These are phyloP conservation scores for Chloranthus sessilifolius DNA, from an alignment of 164 flowering plant genomes.

Conservation along the genomic window DNA sequence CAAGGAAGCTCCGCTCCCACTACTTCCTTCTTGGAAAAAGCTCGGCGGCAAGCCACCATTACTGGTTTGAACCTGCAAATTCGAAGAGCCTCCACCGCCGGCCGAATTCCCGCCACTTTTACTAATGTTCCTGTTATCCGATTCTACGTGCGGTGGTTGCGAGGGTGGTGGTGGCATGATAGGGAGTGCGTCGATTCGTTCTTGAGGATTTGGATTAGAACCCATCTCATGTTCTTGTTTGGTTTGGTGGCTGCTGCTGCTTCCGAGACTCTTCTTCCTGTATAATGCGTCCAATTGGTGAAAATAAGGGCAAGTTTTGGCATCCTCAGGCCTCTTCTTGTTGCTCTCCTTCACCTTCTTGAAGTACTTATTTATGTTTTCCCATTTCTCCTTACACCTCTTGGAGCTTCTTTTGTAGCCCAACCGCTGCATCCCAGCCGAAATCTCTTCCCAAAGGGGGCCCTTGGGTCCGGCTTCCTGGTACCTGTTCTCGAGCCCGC, in stretches of 20 bases:
- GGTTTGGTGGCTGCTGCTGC: slow-evolving; percentile 5
- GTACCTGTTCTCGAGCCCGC: neutral
- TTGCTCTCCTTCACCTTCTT: slow-evolving; percentile 15
- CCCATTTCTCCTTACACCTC: slow-evolving; percentile 20
- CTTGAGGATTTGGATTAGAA: slow-evolving; percentile 4
- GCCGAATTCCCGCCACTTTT: neutral
- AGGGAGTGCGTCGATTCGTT: slow-evolving; percentile 7
- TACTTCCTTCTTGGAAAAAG: slow-evolving; percentile 30
- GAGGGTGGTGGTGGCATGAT: slow-evolving; percentile 17
- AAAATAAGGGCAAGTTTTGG: slow-evolving; percentile 20
- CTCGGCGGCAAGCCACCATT: slow-evolving; percentile 16
- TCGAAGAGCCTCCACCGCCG: slow-evolving; percentile 8
- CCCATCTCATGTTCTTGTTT: neutral
- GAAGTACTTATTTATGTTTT: slow-evolving; percentile 18
- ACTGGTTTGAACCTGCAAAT: slow-evolving; percentile 15
- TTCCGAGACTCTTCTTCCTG: no score
- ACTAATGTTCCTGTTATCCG: slow-evolving; percentile 20
- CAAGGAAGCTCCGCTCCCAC: slow-evolving; percentile 8
- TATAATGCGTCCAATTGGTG: slow-evolving; percentile 17
- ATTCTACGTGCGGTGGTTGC: slow-evolving; percentile 11
- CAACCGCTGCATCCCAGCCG: slow-evolving; percentile 8
- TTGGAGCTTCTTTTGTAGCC: slow-evolving; percentile 14
- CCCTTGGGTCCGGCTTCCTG: neutral
- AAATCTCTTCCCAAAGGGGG: slow-evolving; percentile 17
- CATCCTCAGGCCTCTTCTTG: neutral